A percentile compares a stretch with the other conserved stretches of the same genome.
phyloP scores from a whole-genome alignment of 1,139 yeast genomes.

The Blastobotrys niveus region DNA sequence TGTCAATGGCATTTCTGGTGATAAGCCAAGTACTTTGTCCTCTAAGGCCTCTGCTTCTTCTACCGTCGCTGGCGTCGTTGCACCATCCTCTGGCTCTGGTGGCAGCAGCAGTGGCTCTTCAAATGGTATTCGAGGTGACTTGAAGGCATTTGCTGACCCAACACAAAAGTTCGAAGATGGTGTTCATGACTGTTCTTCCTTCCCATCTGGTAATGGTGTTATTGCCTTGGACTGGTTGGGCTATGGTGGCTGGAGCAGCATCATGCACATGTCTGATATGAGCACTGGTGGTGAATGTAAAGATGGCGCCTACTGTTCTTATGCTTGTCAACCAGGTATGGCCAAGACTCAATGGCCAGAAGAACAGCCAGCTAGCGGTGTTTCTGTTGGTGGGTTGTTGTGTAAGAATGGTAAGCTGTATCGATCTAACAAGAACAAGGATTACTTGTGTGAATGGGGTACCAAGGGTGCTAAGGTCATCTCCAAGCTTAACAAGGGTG shows the following conservation, averaged over 20 bases:
- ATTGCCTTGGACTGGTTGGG: constrained; percentile 74
- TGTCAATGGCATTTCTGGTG: constrained; percentile 25
- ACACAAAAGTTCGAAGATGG: constrained; percentile 71
- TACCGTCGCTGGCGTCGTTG: constrained; percentile 26
- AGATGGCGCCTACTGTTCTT: constrained; percentile 92
- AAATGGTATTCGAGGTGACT: constrained; percentile 50
- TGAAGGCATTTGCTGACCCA: constrained; percentile 50
- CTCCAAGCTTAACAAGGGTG: constrained; percentile 55
- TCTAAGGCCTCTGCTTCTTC: constrained; percentile 24
- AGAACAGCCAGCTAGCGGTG: constrained; percentile 77
- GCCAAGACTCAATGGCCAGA: constrained; percentile 96
- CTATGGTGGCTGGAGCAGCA: constrained; percentile 90
- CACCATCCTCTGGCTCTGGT: constrained; percentile 26
- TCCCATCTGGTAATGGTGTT: constrained; percentile 93
- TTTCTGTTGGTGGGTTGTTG: constrained; percentile 81
- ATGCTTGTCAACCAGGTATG: constrained; percentile 95
- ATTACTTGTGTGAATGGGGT: constrained; percentile 84
- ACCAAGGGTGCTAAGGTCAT: constrained; percentile 59
- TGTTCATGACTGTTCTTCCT: constrained; percentile 59
- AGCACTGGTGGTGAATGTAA: constrained; percentile 62
- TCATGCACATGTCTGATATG: constrained; percentile 48
- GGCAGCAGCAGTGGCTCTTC: constrained; percentile 29
- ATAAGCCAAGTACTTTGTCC: constrained; percentile 24
- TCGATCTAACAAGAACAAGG: constrained; percentile 59
- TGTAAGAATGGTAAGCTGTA: constrained; percentile 75